A percentile compares a stretch with the other conserved stretches of the same genome.
Conservation (phyloP, 371 early-diverging fungal genomes). For the Mortierella sp. region DNA sequence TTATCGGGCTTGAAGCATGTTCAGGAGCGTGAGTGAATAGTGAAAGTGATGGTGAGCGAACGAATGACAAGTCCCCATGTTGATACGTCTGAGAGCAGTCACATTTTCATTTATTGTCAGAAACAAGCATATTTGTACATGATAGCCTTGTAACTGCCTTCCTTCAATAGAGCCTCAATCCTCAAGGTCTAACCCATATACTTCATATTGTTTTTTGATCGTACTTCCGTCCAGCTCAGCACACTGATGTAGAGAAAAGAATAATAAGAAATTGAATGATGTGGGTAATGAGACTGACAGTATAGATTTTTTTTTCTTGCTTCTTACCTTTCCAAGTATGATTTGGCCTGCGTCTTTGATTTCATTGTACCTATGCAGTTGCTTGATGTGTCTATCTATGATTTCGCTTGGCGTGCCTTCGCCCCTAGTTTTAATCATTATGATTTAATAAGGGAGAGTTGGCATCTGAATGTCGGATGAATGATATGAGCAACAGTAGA, state of each 20-base stretch:
- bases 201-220: constrained; percentile 52
- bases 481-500: not conserved
- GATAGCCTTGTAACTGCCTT: too few species aligned
- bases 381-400: constrained; percentile 39
- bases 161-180: constrained; percentile 3
- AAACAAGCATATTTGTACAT: too few species aligned
- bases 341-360: constrained; percentile 56
- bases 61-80: not conserved
- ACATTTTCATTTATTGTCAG: not conserved
- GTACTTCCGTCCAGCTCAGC: constrained; percentile 56
- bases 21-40: not conserved
- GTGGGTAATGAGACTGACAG: not conserved
- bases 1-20: not conserved
- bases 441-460: not conserved
- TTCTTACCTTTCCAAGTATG: constrained; percentile 54
- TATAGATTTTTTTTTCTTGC: not conserved
- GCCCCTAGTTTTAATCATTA: constrained; percentile 21
- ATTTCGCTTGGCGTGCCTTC: constrained; percentile 47
- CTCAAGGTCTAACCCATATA: constrained; percentile 37
- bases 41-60: not conserved
- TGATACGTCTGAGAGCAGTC: not conserved
- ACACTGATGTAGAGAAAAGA: constrained; percentile 16
- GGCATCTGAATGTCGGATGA: not conserved
- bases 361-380: constrained; percentile 53
- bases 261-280: not conserved